Conservation (phyloP, 176 grass and related monocot genomes). For the Bromus sterilis region DNA sequence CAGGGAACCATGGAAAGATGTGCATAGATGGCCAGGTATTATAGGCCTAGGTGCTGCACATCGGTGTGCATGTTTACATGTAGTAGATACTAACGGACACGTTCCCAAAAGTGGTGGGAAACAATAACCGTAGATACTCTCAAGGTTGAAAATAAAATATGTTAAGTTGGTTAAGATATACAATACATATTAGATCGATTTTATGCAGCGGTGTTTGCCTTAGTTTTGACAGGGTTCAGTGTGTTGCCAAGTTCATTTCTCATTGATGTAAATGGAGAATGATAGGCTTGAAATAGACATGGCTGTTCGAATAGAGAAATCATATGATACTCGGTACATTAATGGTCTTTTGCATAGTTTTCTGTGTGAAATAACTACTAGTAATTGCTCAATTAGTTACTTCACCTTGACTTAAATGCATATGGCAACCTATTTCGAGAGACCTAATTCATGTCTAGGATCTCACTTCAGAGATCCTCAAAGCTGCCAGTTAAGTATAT, state of each 20-base stretch:
- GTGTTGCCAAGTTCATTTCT: background rate
- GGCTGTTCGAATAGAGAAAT: background rate
- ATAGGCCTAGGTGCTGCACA: slow-evolving; percentile 14
- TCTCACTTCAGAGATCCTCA: slow-evolving; percentile 30
- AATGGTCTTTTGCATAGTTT: background rate
- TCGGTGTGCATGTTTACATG: background rate
- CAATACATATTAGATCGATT: background rate
- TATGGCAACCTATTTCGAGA: background rate
- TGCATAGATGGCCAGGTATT: slow-evolving; percentile 16
- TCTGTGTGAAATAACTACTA: background rate
- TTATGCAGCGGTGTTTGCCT: background rate
- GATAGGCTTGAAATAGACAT: background rate
- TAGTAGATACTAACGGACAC: slow-evolving; percentile 29
- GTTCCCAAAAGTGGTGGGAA: background rate
- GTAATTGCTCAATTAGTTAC: background rate
- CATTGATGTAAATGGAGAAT: background rate
- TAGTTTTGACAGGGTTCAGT: background rate
- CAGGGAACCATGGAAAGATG: background rate
- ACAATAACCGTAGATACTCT: slow-evolving; percentile 1
- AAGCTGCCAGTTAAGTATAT: background rate
- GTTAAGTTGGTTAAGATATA: background rate
- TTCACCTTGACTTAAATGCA: background rate
- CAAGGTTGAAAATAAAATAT: slow-evolving; percentile 20
- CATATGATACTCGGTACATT: background rate
- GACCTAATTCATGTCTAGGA: slow-evolving; percentile 22